Base-by-base conservation (phyloP, 805 yeast genomes). In the Millerago galiae region DNA sequence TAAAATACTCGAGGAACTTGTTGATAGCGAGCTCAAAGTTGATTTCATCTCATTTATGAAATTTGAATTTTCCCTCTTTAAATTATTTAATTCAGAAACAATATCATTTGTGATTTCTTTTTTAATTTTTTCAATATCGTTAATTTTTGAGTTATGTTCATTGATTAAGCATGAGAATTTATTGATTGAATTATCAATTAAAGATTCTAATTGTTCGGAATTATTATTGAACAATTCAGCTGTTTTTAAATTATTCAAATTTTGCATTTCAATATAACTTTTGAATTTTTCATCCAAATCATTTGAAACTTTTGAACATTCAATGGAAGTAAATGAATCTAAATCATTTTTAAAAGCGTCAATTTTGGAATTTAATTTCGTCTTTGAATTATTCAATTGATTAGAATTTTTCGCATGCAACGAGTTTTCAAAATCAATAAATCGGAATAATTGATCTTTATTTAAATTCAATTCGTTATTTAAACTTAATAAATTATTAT, bases 401-500 rank as follows among this genome's bases (percentile, higher is more conserved):
- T 50, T 40, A 5, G 34, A 25, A 15, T 61, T 54, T 27, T 51
- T 34, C 5, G 8, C 24, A 3, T 49, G 54, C 28, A 48, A 29
- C 7, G 36, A 30, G 3, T 44, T 47, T 34, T 42, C 54, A 4
- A 47, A 41, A 4, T 40, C 38, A 10, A 58, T 45, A 13, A 52
- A 53, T 6, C 49, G 45, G n/a, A 50, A 41, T 2, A 63, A 42
- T 2, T 49, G 31, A 5, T 45, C 40, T 13, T 48, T 35, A 3
- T 49, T 36, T 13, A 38, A 16, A 1, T 24, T 21, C 15, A 49
- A 45, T 11, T 56, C 45, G 3, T 38, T 43, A 14, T 44, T 38
- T 18, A 50, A 18, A 8, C 28, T 27, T 8, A 37, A 38, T 2
- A 51, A 35, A 2, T 35, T 7, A 2, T 15, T 10, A 17, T 58